These are phyloP conservation scores for Leishmania martiniquensis DNA, from an alignment of 208 protist species.

Conservation along the genomic window DNA sequence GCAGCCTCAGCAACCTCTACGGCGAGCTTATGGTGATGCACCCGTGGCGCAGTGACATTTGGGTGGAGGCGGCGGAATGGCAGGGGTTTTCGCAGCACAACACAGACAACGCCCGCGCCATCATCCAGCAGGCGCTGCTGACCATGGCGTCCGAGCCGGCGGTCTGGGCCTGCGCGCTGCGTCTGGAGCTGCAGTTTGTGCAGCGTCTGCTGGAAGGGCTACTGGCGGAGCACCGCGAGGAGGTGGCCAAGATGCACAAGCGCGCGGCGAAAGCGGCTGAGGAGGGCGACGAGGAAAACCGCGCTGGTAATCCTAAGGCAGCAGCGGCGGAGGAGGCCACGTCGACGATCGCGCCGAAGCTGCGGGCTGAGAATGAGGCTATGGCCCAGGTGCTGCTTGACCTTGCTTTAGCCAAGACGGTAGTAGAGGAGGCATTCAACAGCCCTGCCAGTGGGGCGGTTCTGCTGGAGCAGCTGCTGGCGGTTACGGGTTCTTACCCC, in stretches of 20 bases:
- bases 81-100: slow-evolving; percentile 64
- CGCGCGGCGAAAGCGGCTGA: slow-evolving; percentile 3
- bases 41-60: slow-evolving; percentile 67
- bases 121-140: slow-evolving; percentile 80
- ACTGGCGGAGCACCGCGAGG: slow-evolving; percentile 40
- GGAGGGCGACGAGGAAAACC: slow-evolving; percentile 9
- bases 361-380: slow-evolving; percentile 63
- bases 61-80: slow-evolving; percentile 82
- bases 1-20: slow-evolving; percentile 73
- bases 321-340: slow-evolving; percentile 12
- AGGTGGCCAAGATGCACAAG: slow-evolving; percentile 31
- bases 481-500: slow-evolving; percentile 44
- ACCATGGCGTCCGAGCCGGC: slow-evolving; percentile 51
- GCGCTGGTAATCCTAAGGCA: not conserved
- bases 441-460: slow-evolving; percentile 54
- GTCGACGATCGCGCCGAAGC: slow-evolving; percentile 34
- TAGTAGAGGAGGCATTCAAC: slow-evolving; percentile 72
- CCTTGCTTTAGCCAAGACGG: slow-evolving; percentile 62
- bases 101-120: slow-evolving; percentile 72
- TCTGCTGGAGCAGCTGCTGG: slow-evolving; percentile 48
- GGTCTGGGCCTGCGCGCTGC: slow-evolving; percentile 74
- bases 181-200: slow-evolving; percentile 79
- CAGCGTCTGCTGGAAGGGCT: slow-evolving; percentile 53
- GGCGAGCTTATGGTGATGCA: slow-evolving; percentile 72
- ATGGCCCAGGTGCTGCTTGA: slow-evolving; percentile 68